phyloP scores from a whole-genome alignment of 1,284 basidiomycete species.

The Rhodotorula glutinis region DNA sequence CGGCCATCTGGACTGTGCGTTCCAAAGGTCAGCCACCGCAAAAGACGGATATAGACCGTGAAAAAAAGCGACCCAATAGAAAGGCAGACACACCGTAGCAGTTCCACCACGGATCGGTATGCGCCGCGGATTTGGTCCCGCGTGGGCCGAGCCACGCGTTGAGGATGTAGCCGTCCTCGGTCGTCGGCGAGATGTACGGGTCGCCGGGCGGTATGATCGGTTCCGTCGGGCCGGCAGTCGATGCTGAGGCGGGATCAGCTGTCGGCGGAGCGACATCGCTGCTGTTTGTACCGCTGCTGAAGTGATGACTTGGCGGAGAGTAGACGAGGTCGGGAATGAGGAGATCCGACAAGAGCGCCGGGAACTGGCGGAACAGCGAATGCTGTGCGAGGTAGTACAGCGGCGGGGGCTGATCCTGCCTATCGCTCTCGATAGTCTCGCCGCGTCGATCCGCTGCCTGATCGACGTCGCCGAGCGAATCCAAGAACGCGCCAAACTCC shows the following conservation, averaged over 20 bases:
- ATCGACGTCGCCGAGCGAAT: conserved; percentile 36
- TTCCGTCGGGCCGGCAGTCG: too few species aligned
- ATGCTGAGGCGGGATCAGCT: too few species aligned
- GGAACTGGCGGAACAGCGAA: conserved; percentile 79
- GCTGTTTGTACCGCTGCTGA: neutral
- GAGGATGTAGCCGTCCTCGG: conserved; percentile 66
- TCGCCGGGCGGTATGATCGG: conserved; percentile 38
- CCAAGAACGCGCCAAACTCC: conserved; percentile 71
- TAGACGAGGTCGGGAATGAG: conserved; percentile 83
- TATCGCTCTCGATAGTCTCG: too few species aligned
- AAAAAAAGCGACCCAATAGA: too few species aligned
- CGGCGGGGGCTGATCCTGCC: neutral
- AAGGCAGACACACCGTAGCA: conserved; percentile 75
- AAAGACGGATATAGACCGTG: too few species aligned
- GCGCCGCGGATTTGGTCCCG: conserved; percentile 76
- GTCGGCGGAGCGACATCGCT: neutral
- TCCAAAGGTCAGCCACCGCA: too few species aligned
- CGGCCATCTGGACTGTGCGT: conserved; percentile 77
- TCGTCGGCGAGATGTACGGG: conserved; percentile 63
- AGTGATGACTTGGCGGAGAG: conserved; percentile 55
- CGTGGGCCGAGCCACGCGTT: conserved; percentile 87
- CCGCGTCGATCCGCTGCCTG: too few species aligned
- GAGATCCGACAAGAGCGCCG: conserved; percentile 69
- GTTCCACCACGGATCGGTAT: conserved; percentile 94
- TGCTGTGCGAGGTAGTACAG: conserved; percentile 88